Evolutionary conservation across 345 rosid species (phyloP).

Genomic region (Arabidopsis thaliana): TAIR10.1 NC_003076.8:1054501-1055000

Average conservation of each 20-base stretch:
- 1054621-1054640: conserved; percentile 94
- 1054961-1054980: conserved; percentile 60
- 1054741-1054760: conserved; percentile 1
- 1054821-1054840: conserved; percentile 70
- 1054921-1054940: conserved; percentile 91
- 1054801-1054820: conserved; percentile 91
- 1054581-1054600: conserved; percentile 80
- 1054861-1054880: conserved; percentile 87
- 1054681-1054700: conserved; percentile 97
- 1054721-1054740: conserved; percentile 1
- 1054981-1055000: conserved; percentile 35
- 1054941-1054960: conserved; percentile 94
- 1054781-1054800: conserved; percentile 97
- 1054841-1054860: conserved; percentile 77
- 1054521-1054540: conserved; percentile 2
- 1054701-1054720: conserved; percentile 37
- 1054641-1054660: conserved; percentile 96
- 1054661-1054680: conserved; percentile 74
- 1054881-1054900: conserved; percentile 76
- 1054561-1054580: conserved; percentile 77
- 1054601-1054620: conserved; percentile 85
- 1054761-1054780: conserved; percentile 52
- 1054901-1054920: conserved; percentile 67
- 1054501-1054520: neutral
- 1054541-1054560: conserved; percentile 3